Conservation (phyloP, 306 rosid species). For the Prunus padus region DNA sequence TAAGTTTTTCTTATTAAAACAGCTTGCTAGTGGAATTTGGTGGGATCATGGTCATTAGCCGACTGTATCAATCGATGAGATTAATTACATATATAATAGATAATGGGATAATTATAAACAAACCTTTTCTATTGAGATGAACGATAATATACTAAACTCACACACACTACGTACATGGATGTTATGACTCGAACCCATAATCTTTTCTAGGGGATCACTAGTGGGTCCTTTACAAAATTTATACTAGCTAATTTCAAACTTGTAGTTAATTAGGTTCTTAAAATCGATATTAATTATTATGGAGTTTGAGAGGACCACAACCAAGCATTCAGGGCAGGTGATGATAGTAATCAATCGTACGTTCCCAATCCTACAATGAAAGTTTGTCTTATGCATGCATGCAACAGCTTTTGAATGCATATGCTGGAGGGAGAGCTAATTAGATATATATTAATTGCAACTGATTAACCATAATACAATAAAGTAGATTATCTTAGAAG, state of each 20-base stretch:
- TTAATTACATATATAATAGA: too few species aligned
- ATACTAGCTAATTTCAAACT: too few species aligned
- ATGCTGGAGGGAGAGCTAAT: not conserved
- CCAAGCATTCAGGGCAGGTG: not conserved
- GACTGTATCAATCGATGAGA: not conserved
- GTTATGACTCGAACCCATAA: too few species aligned
- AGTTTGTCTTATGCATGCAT: not conserved
- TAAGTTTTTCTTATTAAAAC: not conserved
- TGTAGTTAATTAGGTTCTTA: too few species aligned
- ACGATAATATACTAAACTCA: too few species aligned
- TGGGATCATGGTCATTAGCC: not conserved
- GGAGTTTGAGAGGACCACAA: not conserved
- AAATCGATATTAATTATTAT: not conserved
- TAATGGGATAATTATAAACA: too few species aligned
- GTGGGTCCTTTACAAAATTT: too few species aligned
- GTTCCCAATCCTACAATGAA: too few species aligned
- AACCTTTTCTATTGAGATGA: too few species aligned
- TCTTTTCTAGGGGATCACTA: rapidly evolving
- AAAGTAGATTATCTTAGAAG: not conserved
- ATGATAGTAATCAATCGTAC: constrained; percentile 8
- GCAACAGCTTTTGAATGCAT: not conserved
- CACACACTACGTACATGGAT: rapidly evolving
- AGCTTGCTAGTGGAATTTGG: not conserved
- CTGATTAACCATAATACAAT: not conserved
- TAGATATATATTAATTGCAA: not conserved